phyloP scores from a whole-genome alignment of 208 protist genomes.

The Lotmaria passim region DNA sequence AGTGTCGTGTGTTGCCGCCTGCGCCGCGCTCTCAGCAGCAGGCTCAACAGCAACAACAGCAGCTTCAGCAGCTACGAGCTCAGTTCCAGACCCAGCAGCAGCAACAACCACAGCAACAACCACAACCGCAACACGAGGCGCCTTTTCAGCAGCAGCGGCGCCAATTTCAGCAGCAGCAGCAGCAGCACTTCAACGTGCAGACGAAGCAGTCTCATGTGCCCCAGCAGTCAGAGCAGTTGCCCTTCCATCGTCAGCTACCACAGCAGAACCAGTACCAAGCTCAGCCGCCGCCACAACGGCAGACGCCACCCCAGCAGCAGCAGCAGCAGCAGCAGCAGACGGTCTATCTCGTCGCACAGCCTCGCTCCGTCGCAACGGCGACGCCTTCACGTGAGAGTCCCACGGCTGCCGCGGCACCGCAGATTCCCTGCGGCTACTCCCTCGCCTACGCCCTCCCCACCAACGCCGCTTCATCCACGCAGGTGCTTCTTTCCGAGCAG shows the following conservation, averaged over 20 bases:
- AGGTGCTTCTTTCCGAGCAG: conserved; percentile 14
- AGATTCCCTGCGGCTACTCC: conserved; percentile 20
- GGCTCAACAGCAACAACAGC: conserved; percentile 7
- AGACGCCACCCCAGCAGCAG: conserved; percentile 5
- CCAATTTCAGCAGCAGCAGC: not conserved
- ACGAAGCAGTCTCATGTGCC: not conserved
- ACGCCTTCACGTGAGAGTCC: conserved; percentile 16
- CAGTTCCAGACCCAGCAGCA: conserved; percentile 11
- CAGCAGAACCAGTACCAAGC: conserved; percentile 2
- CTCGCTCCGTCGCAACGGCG: not conserved
- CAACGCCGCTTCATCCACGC: conserved; percentile 3
- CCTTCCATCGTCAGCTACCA: not conserved
- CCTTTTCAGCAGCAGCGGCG: not conserved
- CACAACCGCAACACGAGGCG: not conserved
- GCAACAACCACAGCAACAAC: not conserved
- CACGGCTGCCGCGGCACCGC: not conserved
- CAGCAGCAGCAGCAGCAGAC: conserved; percentile 23
- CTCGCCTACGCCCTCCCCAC: conserved; percentile 25
- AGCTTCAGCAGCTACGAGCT: not conserved
- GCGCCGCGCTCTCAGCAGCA: conserved; percentile 33
- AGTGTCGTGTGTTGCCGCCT: conserved; percentile 28
- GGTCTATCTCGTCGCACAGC: conserved; percentile 13
- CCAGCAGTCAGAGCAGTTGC: not conserved
- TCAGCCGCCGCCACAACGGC: not conserved
- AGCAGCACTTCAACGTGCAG: conserved; percentile 1